Base-by-base conservation (phyloP, 208 protist species). In the Crithidia mellificae region DNA sequence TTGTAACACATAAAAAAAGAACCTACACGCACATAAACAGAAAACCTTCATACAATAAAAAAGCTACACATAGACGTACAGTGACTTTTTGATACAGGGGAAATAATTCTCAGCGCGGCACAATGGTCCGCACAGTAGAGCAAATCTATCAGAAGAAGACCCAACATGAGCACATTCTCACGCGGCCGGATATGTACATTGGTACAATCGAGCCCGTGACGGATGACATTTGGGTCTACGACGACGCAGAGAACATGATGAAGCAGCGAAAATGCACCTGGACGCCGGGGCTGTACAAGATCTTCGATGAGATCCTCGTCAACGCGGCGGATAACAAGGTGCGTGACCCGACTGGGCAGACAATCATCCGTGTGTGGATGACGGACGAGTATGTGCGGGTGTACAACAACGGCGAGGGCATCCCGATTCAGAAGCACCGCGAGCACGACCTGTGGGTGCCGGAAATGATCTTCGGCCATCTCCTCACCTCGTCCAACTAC, bases 251-350 rank as follows among this genome's bases (percentile, higher is more conserved):
- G 34, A 70, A 80, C 9, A 78, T 96, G 24, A 98, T 99, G 92
- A 96, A 95, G 59, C 62, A 85, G 51, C 88, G 96, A 50, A 90
- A 93, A 64, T 93, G 98, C 64, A 98, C 84, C 6, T 99, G 96
- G 88, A 97, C 98, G 2, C 99, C 99, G 1, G 99, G 97, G 20
- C 84, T 99, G 11, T 99, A 98, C 77, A 99, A 99, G 90, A 99
- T 99, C 38, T 99, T 99, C 71, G 99, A 99, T 78, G 99, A 99
- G 84, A 99, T 99, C 74, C 83, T 99, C 5, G 99, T 99, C 6
- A 99, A 99, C 90, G 99, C 99, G 8, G 95, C 99, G 0, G 99
- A 99, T 84, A 99, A 99, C 83, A 98, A 98, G 63, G 96, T 99
- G 68, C 90, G 98, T 19, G 98, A 99, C 71, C 77, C 78, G 20